These are phyloP conservation scores for Lasiodiplodia sp. DNA, from an alignment of 2,329 filamentous ascomycete genomes.

Conservation along the genomic window DNA sequence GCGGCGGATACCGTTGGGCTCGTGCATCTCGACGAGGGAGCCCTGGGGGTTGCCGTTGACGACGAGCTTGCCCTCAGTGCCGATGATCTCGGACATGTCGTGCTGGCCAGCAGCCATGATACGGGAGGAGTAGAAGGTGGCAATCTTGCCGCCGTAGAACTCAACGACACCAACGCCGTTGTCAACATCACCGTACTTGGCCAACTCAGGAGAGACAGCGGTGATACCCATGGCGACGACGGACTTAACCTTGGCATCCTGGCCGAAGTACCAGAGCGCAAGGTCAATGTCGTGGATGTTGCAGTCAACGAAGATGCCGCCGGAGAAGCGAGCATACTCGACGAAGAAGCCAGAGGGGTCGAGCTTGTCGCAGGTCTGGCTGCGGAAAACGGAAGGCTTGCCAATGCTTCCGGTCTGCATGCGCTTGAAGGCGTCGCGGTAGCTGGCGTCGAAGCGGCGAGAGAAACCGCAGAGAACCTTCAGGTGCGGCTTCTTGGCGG, in stretches of 20 bases:
- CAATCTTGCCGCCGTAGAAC: conserved; percentile 69
- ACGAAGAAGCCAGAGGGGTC: conserved; percentile 73
- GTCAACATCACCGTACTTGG: conserved; percentile 66
- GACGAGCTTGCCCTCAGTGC: conserved; percentile 68
- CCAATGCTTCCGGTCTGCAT: conserved; percentile 65
- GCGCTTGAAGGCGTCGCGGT: conserved; percentile 65
- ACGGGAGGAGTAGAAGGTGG: conserved; percentile 68
- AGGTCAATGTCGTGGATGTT: conserved; percentile 75
- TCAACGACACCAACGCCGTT: conserved; percentile 71
- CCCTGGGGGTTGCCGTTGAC: conserved; percentile 66
- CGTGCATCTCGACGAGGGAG: conserved; percentile 64
- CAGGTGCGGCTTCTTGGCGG: conserved; percentile 62
- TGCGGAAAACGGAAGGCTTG: conserved; percentile 66
- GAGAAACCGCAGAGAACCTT: conserved; percentile 74
- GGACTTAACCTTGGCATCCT: conserved; percentile 62
- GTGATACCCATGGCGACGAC: conserved; percentile 65
- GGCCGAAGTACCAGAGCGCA: conserved; percentile 68
- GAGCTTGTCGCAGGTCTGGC: conserved; percentile 72
- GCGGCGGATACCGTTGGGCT: conserved; percentile 61
- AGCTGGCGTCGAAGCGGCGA: conserved; percentile 71
- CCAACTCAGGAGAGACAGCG: conserved; percentile 65
- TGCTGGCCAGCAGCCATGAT: conserved; percentile 75
- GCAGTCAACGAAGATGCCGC: conserved; percentile 76
- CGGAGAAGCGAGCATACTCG: conserved; percentile 68
- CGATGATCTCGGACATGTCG: conserved; percentile 72